Evolutionary conservation across 169 alveolate species (phyloP), one percentile per base, ranked within the genome.

Genomic region (Eimeria maxima): DNA sequence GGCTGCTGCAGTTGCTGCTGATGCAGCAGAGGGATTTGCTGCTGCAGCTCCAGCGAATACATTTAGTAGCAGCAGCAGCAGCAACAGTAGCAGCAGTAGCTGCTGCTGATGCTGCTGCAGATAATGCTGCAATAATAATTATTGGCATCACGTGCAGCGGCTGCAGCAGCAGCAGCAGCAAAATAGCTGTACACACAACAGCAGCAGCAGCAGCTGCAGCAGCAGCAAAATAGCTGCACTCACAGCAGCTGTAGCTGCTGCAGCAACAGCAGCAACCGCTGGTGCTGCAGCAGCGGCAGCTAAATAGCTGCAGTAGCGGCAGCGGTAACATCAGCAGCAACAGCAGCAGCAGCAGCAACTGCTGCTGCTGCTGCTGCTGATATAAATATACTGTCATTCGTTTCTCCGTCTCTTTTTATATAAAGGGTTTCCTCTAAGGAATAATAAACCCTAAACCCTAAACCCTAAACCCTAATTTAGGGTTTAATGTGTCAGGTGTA

Each of bases 331-430:
- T 29, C 57, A 69, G 80, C 80, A 69, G 57, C 87, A 76, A 60
- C 90, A 80, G 60, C 57, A 18, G 90, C 90, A 47, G 90, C 71
- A 24, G 90, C 90, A 38, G 55, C 55, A 10, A 60, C 63, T 74
- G 87, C 87, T 74, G 87, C 87, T 38, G 29, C 87, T 74, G 87
- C 87, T 74, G 18, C 18, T 74, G 2, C 14, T 27, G 24, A 65
- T 5, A 33, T n/a, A 27, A n/a, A 8, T 8, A 27, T 33, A 27
- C 14, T 69, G 38, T 18, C 80, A 65, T 65, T 65, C 4, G 24
- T 14, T 8, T 69, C 14, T 69, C 18, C 18, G n/a, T 22, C n/a
- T 27, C 45, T 69, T 16, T 69, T 27, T 33, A n/a, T 6, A 10
- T n/a, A 45, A 69, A 4, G 47, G 16, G 44, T 4, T 10, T 22